phyloP scores from a whole-genome alignment of 2,329 filamentous ascomycete genomes.

The Monosporascus ibericus region DNA sequence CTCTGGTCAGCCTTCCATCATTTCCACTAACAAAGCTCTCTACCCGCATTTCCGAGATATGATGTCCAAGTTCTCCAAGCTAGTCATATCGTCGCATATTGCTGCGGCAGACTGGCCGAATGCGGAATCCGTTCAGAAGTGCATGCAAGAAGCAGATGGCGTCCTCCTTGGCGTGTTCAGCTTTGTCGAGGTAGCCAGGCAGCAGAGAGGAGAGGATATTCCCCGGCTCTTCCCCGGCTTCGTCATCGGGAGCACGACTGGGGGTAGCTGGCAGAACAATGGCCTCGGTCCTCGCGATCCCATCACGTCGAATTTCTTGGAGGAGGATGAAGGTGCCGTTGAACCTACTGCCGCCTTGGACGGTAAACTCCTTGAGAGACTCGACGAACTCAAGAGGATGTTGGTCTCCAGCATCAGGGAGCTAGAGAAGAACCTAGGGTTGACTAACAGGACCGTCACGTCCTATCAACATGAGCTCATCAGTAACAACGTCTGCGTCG shows the following conservation, averaged over 20 bases:
- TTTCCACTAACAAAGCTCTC: conserved; percentile 92
- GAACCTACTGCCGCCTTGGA: conserved; percentile 75
- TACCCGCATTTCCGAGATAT: conserved; percentile 98
- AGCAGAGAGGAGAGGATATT: conserved; percentile 89
- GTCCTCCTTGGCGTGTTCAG: conserved; percentile 90
- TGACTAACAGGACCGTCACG: conserved; percentile 77
- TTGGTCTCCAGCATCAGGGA: conserved; percentile 81
- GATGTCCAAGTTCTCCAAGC: conserved; percentile 99
- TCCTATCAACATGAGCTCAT: conserved; percentile 72
- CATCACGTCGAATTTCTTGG: conserved; percentile 75
- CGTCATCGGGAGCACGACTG: conserved; percentile 74
- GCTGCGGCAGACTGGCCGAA: conserved; percentile 94
- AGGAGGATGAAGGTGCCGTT: conserved; percentile 66
- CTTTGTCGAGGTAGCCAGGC: conserved; percentile 90
- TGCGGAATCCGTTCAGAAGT: conserved; percentile 89
- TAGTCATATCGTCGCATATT: conserved; percentile 96
- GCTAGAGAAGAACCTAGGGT: conserved; percentile 74
- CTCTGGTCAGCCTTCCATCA: conserved; percentile 97
- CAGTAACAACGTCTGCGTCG: conserved; percentile 73
- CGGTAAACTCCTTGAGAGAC: conserved; percentile 67
- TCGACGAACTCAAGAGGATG: conserved; percentile 81
- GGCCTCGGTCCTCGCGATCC: conserved; percentile 59
- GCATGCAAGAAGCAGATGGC: conserved; percentile 93
- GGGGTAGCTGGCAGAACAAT: conserved; percentile 84
- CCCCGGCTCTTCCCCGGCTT: conserved; percentile 92